Conservation (phyloP, 208 protist genomes). For the Crithidia thermophila region DNA sequence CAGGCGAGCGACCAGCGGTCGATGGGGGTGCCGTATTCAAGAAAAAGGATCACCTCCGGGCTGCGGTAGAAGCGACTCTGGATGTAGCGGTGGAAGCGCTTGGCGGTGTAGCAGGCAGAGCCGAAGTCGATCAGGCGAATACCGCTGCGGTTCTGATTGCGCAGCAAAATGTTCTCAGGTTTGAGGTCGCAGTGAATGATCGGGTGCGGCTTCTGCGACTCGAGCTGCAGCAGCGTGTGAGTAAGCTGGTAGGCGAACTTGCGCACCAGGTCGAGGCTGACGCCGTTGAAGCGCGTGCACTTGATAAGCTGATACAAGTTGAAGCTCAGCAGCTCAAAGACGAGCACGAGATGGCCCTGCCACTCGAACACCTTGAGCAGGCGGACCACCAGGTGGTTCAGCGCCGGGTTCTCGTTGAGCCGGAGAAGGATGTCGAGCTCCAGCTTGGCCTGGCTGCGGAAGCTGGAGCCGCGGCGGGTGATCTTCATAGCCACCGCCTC, state of each 20-base stretch:
- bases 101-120: conserved; percentile 94
- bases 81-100: conserved; percentile 97
- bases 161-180: conserved; percentile 94
- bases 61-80: conserved; percentile 98
- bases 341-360: conserved; percentile 96
- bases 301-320: conserved; percentile 98
- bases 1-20: conserved; percentile 99
- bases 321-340: conserved; percentile 97
- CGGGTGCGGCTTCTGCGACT: conserved; percentile 76
- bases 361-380: conserved; percentile 90
- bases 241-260: conserved; percentile 97
- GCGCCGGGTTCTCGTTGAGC: conserved; percentile 60
- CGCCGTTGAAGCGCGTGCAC: conserved; percentile 87
- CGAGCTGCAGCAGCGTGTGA: conserved; percentile 88
- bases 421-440: conserved; percentile 86
- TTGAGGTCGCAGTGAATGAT: conserved; percentile 99
- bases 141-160: conserved; percentile 84
- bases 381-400: conserved; percentile 83
- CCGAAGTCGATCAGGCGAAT: conserved; percentile 99
- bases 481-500: conserved; percentile 91
- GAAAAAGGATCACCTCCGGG: conserved; percentile 97
- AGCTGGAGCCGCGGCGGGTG: conserved; percentile 81
- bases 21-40: conserved; percentile 94
- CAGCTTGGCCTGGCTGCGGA: conserved; percentile 82
- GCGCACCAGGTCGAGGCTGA: conserved; percentile 81